phyloP scores from a whole-genome alignment of 1,284 basidiomycete genomes.

The Microbotryomycetes sp. region DNA sequence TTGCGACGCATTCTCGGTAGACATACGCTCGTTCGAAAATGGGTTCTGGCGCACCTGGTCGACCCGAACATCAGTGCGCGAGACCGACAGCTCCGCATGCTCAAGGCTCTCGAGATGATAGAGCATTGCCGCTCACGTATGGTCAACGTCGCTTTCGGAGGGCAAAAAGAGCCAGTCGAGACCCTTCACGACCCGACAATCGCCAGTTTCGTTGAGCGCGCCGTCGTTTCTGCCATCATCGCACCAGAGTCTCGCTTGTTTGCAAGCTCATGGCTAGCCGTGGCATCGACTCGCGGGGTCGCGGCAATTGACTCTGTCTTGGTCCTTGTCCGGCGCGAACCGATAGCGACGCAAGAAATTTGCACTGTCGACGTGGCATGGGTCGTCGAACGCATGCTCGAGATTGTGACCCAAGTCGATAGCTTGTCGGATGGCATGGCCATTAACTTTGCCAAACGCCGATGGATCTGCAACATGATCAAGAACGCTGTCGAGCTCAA shows the following conservation, averaged over 20 bases:
- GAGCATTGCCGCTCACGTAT: conserved; percentile 5
- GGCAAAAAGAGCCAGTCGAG: not conserved
- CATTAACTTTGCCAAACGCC: conserved; percentile 9
- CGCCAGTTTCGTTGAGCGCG: conserved; percentile 10
- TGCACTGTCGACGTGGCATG: conserved; percentile 7
- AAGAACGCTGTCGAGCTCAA: conserved; percentile 4
- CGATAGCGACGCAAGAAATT: not conserved
- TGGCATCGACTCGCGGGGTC: not conserved
- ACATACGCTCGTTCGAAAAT: not conserved
- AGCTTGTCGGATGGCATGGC: conserved; percentile 2
- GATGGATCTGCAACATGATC: conserved; percentile 10
- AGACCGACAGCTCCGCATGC: not conserved
- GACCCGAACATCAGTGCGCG: conserved; percentile 4
- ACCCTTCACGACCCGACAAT: conserved; percentile 2
- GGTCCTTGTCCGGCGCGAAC: not conserved
- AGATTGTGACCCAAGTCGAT: conserved; percentile 5
- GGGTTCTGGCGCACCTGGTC: conserved; percentile 6
- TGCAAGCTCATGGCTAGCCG: conserved; percentile 1
- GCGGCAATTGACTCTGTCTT: not conserved
- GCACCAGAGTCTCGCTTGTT: conserved; percentile 7
- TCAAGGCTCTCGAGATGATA: conserved; percentile 5
- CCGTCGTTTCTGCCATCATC: conserved; percentile 3
- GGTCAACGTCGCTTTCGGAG: conserved; percentile 8
- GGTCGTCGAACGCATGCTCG: conserved; percentile 8
- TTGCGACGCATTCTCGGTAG: not conserved